phyloP scores from a whole-genome alignment of 345 rosid species.

The Raphanus raphanistrum region DNA sequence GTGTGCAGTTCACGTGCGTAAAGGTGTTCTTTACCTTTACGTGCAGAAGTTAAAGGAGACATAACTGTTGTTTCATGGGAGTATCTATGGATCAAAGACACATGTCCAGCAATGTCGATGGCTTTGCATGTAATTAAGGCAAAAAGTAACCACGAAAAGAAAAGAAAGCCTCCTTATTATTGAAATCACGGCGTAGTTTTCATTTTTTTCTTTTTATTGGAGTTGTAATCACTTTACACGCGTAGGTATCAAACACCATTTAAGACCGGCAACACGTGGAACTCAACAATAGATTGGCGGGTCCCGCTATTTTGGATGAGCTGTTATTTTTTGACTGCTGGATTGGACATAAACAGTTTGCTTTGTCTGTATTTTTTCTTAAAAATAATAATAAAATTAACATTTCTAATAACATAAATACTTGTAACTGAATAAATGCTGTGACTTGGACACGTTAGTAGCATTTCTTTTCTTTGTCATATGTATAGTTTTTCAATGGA shows the following conservation, averaged over 20 bases:
- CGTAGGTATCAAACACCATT: slow-evolving; percentile 17
- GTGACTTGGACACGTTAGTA: slow-evolving; percentile 22
- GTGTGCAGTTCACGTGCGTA: slow-evolving; percentile 15
- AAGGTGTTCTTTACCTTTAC: slow-evolving; percentile 15
- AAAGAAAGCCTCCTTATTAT: slow-evolving; percentile 19
- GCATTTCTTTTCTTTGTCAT: not conserved
- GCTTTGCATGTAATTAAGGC: slow-evolving; percentile 25
- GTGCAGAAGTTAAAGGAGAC: slow-evolving; percentile 25
- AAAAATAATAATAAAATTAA: not conserved
- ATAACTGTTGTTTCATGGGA: slow-evolving; percentile 19
- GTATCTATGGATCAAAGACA: not conserved
- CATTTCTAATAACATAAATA: no score
- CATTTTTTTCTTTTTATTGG: no score
- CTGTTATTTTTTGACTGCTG: slow-evolving; percentile 32
- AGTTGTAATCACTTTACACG: slow-evolving; percentile 17
- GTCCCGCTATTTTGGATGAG: slow-evolving; percentile 30
- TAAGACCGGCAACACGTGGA: slow-evolving; percentile 32
- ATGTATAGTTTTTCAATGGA: not conserved
- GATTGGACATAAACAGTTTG: slow-evolving; percentile 7
- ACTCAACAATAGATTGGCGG: slow-evolving; percentile 22
- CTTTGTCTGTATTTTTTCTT: not conserved
- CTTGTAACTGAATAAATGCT: slow-evolving; percentile 12
- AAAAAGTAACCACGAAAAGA: not conserved
- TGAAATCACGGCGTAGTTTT: slow-evolving; percentile 38
- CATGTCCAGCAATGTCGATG: slow-evolving; percentile 12